Conservation (phyloP, 2,329 filamentous ascomycete species). For the Aspergillus pseudoviridinutans region DNA sequence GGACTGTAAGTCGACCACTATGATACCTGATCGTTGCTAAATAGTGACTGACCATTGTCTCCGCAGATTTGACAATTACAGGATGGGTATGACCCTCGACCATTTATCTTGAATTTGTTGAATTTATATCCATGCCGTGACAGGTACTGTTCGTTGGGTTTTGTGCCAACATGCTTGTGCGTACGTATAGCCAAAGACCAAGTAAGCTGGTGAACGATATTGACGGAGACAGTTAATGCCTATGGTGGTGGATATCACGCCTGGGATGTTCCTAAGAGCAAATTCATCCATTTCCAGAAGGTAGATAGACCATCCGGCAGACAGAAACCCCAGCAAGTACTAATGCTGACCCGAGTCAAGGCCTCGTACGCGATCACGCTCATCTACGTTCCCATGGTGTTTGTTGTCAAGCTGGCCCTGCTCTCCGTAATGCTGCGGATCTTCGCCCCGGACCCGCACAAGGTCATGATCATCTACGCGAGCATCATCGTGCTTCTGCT, state of each 20-base stretch:
- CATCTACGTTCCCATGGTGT: conserved; percentile 27
- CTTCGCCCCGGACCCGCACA: conserved; percentile 20
- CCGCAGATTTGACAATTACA: conserved; percentile 7
- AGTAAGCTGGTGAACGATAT: background rate
- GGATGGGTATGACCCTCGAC: conserved; percentile 9
- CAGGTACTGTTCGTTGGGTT: conserved; percentile 12
- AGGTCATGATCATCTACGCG: conserved; percentile 18
- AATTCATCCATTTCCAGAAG: conserved; percentile 16
- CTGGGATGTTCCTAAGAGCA: conserved; percentile 19
- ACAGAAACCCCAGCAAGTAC: background rate
- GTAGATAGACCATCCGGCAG: conserved; percentile 6
- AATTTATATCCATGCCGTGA: background rate
- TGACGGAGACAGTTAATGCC: conserved; percentile 8
- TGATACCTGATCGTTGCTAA: background rate
- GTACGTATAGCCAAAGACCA: background rate
- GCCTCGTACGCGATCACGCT: conserved; percentile 23
- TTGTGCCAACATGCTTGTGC: conserved; percentile 9
- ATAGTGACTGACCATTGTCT: conserved; percentile 3
- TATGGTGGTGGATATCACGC: conserved; percentile 23
- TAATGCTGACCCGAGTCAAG: conserved; percentile 7
- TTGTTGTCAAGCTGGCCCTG: conserved; percentile 24
- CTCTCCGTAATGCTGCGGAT: conserved; percentile 24
- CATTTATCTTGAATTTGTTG: background rate
- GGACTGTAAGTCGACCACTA: conserved; percentile 13
- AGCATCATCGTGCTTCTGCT: conserved; percentile 17